A percentile compares a stretch with the other conserved stretches of the same genome.
These are phyloP conservation scores for Taphrina pruni DNA, from an alignment of 1,139 yeast species.

Conservation along the genomic window DNA sequence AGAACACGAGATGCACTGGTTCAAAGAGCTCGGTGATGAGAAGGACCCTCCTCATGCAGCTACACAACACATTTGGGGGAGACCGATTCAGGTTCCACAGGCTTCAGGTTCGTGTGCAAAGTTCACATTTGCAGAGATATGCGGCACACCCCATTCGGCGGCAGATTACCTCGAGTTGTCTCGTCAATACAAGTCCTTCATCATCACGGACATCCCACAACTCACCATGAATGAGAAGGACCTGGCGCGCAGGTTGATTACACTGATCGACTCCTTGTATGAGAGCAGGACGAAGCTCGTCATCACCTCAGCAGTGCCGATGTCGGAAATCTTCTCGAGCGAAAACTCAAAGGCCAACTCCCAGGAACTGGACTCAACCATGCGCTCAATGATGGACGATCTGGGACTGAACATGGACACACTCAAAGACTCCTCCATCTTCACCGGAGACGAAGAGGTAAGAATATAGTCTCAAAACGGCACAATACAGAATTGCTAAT, in stretches of 20 bases:
- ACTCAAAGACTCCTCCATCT: conserved; percentile 80
- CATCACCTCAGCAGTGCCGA: conserved; percentile 85
- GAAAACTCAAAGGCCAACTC: conserved; percentile 38
- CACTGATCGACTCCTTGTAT: conserved; percentile 92
- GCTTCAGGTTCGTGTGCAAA: conserved; percentile 84
- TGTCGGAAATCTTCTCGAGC: conserved; percentile 67
- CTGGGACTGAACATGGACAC: conserved; percentile 77
- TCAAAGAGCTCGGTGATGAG: conserved; percentile 70
- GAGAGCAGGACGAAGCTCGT: conserved; percentile 87
- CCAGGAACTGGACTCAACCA: conserved; percentile 38
- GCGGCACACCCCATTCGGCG: conserved; percentile 89
- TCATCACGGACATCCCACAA: conserved; percentile 89
- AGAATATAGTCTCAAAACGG: background rate
- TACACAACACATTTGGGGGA: conserved; percentile 80
- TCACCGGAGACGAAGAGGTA: conserved; percentile 80
- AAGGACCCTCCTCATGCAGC: conserved; percentile 53
- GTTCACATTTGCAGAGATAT: conserved; percentile 80
- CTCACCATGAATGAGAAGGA: conserved; percentile 79
- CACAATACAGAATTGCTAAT: too few species aligned
- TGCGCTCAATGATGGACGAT: conserved; percentile 66
- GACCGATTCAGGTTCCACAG: conserved; percentile 74
- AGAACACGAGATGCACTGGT: conserved; percentile 80
- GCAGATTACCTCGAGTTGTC: conserved; percentile 92
- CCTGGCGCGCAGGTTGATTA: conserved; percentile 84
- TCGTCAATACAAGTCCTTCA: conserved; percentile 72